These are phyloP conservation scores for Trypanosoma scelopori DNA, from an alignment of 208 protist genomes.

Conservation along the genomic window DNA sequence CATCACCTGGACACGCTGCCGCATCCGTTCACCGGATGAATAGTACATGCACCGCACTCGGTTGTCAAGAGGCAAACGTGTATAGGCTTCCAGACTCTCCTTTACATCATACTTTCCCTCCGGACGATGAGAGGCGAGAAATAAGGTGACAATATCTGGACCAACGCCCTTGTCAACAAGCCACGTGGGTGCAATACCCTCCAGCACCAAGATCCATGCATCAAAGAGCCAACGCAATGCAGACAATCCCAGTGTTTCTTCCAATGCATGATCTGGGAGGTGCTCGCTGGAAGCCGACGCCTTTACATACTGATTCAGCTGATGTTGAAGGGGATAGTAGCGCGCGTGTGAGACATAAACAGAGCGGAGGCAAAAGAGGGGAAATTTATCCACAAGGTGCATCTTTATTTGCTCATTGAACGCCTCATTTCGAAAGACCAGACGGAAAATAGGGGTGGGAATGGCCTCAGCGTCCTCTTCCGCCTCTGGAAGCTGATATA, in stretches of 20 bases:
- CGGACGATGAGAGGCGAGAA: conserved; percentile 43
- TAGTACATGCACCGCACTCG: conserved; percentile 52
- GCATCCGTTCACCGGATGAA: conserved; percentile 42
- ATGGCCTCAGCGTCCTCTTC: conserved; percentile 1
- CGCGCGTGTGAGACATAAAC: conserved; percentile 66
- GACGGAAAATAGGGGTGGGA: conserved; percentile 59
- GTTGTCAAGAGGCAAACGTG: conserved; percentile 36
- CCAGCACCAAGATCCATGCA: conserved; percentile 49
- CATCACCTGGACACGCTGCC: conserved; percentile 51
- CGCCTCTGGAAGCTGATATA: conserved; percentile 55
- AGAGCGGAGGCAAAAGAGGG: conserved; percentile 69
- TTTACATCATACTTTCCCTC: conserved; percentile 39
- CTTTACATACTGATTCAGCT: conserved; percentile 21
- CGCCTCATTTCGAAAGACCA: conserved; percentile 84
- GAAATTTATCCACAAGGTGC: conserved; percentile 37
- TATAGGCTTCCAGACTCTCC: conserved; percentile 30
- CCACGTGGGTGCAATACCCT: conserved; percentile 45
- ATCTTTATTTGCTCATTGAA: conserved; percentile 36
- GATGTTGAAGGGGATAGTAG: conserved; percentile 35
- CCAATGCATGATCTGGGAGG: conserved; percentile 19
- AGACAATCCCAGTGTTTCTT: conserved; percentile 18
- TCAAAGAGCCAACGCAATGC: conserved; percentile 33
- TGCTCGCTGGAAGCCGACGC: conserved; percentile 7
- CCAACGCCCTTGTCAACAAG: conserved; percentile 39
- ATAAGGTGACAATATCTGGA: conserved; percentile 36